phyloP scores from a whole-genome alignment of 1,284 basidiomycete species.

The Fomitopsis pinicola region DNA sequence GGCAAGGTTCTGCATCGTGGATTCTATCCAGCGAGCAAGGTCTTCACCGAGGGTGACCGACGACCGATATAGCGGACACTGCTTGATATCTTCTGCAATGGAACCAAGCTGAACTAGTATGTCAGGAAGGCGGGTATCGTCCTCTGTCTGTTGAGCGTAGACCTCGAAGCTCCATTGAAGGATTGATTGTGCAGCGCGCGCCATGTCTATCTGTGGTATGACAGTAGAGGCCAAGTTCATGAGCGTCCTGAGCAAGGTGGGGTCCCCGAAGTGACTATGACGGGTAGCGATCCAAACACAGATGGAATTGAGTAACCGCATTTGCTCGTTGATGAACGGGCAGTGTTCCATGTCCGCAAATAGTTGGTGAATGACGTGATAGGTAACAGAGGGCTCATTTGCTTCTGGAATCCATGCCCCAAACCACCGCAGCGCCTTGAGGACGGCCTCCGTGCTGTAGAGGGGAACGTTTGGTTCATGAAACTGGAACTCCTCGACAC shows the following conservation, averaged over 20 bases:
- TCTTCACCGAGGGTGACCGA: constrained; percentile 36
- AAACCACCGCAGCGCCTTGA: constrained; percentile 61
- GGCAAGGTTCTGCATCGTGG: constrained; percentile 41
- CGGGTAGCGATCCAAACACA: constrained; percentile 69
- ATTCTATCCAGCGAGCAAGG: constrained; percentile 63
- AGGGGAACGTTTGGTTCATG: constrained; percentile 63
- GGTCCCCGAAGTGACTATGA: constrained; percentile 49
- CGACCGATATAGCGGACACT: constrained; percentile 23
- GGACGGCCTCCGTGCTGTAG: constrained; percentile 43
- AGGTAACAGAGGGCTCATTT: constrained; percentile 52
- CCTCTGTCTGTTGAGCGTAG: constrained; percentile 35
- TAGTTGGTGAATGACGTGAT: constrained; percentile 74
- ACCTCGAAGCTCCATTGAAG: constrained; percentile 70
- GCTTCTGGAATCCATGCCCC: constrained; percentile 32
- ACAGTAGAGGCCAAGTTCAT: constrained; percentile 66
- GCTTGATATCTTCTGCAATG: constrained; percentile 49
- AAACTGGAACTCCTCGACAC: constrained; percentile 39
- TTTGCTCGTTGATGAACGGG: constrained; percentile 85
- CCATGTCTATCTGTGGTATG: constrained; percentile 67
- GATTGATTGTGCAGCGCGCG: constrained; percentile 65
- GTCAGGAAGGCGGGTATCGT: constrained; percentile 55
- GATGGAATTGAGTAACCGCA: constrained; percentile 72
- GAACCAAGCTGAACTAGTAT: constrained; percentile 62
- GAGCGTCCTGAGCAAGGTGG: constrained; percentile 60
- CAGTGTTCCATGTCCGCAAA: constrained; percentile 65